Percentiles rank a stretch among this genome's conserved stretches.
Conservation (phyloP, 768 basidiomycete species). For the Lactarius indigo region DNA sequence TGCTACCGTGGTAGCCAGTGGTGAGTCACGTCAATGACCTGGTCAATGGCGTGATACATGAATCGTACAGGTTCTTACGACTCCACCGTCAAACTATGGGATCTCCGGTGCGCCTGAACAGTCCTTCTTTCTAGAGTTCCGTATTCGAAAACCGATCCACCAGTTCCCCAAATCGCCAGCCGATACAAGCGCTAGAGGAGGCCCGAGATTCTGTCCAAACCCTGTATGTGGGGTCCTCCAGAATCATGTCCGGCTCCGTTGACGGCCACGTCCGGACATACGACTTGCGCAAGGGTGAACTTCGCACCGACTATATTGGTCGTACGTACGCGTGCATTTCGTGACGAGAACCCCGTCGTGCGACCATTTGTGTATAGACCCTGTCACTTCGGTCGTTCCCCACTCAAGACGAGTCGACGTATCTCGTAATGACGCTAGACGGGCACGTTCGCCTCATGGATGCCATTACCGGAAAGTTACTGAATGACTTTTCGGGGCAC, state of each 20-base stretch:
- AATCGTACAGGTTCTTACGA: conserved; percentile 76
- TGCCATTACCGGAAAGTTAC: conserved; percentile 68
- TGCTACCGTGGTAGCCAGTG: conserved; percentile 82
- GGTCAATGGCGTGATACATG: conserved; percentile 13
- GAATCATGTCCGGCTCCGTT: conserved; percentile 78
- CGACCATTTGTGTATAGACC: conserved; percentile 47
- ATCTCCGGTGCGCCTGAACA: conserved; percentile 59
- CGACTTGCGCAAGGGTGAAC: conserved; percentile 89
- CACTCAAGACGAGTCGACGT: conserved; percentile 73
- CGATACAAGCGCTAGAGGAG: conserved; percentile 90
- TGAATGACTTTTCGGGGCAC: conserved; percentile 85
- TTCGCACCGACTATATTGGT: conserved; percentile 87
- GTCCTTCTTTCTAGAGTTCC: background rate
- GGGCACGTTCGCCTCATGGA: conserved; percentile 87
- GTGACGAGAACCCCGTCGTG: background rate
- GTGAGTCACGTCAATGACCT: conserved; percentile 41
- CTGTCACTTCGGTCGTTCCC: conserved; percentile 82
- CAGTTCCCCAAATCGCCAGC: conserved; percentile 72
- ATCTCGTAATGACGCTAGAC: conserved; percentile 82
- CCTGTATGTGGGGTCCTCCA: conserved; percentile 61
- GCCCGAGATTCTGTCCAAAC: conserved; percentile 85
- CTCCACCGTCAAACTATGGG: conserved; percentile 88
- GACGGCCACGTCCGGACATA: conserved; percentile 93
- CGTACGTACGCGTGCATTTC: conserved; percentile 47
- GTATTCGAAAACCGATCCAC: background rate